Conservation (phyloP, 495 filamentous ascomycete genomes). For the Penicillium lagena region DNA sequence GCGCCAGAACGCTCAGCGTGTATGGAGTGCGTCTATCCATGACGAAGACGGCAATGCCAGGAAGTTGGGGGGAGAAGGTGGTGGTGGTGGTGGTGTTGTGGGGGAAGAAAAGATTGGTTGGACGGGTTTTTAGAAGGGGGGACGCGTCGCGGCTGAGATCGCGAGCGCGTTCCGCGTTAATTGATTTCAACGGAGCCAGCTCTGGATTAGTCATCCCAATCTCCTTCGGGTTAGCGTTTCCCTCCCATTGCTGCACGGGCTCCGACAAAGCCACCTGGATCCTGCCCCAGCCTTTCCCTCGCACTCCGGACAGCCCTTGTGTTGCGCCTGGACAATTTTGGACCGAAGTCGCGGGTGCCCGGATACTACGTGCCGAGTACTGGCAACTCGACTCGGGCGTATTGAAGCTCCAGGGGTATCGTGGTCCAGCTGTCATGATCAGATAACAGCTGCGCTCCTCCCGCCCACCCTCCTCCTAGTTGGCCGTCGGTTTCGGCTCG, state of each 20-base stretch:
- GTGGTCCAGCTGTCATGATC: slow-evolving; percentile 32
- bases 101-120: slow-evolving; percentile 21
- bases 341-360: slow-evolving; percentile 1
- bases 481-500: slow-evolving; percentile 32
- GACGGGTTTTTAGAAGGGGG: too few species aligned
- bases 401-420: slow-evolving; percentile 2
- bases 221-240: slow-evolving; percentile 6
- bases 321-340: slow-evolving; percentile 1
- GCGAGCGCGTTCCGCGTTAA: too few species aligned
- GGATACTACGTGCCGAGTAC: neutral
- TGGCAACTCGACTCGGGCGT: neutral
- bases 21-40: slow-evolving; percentile 91
- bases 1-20: slow-evolving; percentile 71
- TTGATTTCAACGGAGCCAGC: too few species aligned
- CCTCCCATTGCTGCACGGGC: too few species aligned
- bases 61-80: slow-evolving; percentile 12
- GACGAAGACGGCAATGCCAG: slow-evolving; percentile 16
- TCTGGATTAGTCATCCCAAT: too few species aligned
- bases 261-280: slow-evolving; percentile 15
- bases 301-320: neutral
- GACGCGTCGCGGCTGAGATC: too few species aligned
- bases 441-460: slow-evolving; percentile 29
- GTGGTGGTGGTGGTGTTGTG: slow-evolving; percentile 24
- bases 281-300: slow-evolving; percentile 1
- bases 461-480: slow-evolving; percentile 7